These are phyloP conservation scores for Alisma plantagoaquatica DNA, from an alignment of 106 monocot genomes.

Conservation along the genomic window DNA sequence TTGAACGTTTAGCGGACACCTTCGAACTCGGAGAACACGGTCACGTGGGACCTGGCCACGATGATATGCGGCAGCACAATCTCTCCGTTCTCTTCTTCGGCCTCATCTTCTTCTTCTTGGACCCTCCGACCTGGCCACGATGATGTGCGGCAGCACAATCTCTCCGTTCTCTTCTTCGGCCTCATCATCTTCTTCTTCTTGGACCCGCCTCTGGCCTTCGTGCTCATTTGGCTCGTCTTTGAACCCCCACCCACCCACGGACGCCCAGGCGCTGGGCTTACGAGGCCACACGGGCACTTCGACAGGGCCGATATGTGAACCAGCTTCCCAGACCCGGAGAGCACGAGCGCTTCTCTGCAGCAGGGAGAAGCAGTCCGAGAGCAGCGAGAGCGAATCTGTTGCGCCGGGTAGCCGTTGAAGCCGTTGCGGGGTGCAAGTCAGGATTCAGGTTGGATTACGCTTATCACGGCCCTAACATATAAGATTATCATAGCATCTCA, in stretches of 20 bases:
- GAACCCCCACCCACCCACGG: constrained; percentile 8
- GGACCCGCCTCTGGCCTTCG: neutral
- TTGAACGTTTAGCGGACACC: constrained; percentile 65
- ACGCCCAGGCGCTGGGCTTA: no score
- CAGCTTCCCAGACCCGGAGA: no score
- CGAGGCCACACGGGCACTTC: no score
- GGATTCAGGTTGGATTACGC: no score
- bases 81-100: constrained; percentile 27
- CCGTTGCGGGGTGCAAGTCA: no score
- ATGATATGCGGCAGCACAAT: constrained; percentile 69
- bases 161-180: constrained; percentile 27
- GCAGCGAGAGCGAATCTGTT: no score
- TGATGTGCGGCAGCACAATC: constrained; percentile 67
- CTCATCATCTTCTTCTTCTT: constrained; percentile 1
- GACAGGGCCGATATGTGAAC: no score
- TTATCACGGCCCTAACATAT: no score
- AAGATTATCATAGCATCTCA: no score
- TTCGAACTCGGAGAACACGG: constrained; percentile 57
- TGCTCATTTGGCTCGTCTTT: constrained; percentile 1
- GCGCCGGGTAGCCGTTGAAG: no score
- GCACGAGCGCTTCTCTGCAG: no score
- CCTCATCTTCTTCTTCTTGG: constrained; percentile 4
- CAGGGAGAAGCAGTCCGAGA: no score
- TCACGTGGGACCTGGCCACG: constrained; percentile 27
- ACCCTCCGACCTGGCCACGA: constrained; percentile 24